Evolutionary conservation across 768 basidiomycete genomes (phyloP), one percentile per base, ranked within the genome.

Genomic region (Leccinum incarnatum): DNA sequence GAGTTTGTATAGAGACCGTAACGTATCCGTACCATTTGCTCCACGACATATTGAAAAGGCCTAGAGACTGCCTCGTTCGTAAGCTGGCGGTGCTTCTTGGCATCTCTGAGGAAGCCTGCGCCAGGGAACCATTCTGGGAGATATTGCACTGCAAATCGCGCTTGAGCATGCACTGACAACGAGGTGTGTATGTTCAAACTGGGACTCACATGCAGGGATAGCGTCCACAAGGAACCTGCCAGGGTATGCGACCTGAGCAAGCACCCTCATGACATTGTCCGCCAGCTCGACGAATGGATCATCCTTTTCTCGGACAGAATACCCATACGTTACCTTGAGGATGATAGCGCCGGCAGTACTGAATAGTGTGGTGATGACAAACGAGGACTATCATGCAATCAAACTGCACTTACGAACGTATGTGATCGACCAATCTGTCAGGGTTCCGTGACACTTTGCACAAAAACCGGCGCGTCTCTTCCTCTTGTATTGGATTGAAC

Each of bases 31-130:
- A 83, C 84, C 69, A 85, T 78, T 59, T 81, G 77, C 19, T 79
- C 63, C 40, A 76, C 74, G 5, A 79, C 79, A 51, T 73, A 79
- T 7, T 72, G 64, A 48, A 74, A 82, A 0, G 85, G 84, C 6
- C 67, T 68, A 21, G 77, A 74, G 4, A 79, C 69, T 70, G 81
- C 77, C 8, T 74, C 69, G 3, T 68, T 62, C 2, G 79, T 70
- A 2, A 75, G 3, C 2, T 29, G 23, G 4, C 49, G 48, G 62
- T 72, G 72, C 45, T 54, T 56, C 40, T 67, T 67, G 3, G 74
- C 76, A 29, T 67, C 57, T 6, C 62, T 65, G 47, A 73, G 65
- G 64, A 79, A 79, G 1, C 69, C 65, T 1, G 68, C 67, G 1
- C 78, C 73, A 8, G 73, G 74, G 40, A 75, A 61, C 74, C 75